phyloP scores from a whole-genome alignment of 768 basidiomycete genomes.

The Pleurotus ostreatus region DNA sequence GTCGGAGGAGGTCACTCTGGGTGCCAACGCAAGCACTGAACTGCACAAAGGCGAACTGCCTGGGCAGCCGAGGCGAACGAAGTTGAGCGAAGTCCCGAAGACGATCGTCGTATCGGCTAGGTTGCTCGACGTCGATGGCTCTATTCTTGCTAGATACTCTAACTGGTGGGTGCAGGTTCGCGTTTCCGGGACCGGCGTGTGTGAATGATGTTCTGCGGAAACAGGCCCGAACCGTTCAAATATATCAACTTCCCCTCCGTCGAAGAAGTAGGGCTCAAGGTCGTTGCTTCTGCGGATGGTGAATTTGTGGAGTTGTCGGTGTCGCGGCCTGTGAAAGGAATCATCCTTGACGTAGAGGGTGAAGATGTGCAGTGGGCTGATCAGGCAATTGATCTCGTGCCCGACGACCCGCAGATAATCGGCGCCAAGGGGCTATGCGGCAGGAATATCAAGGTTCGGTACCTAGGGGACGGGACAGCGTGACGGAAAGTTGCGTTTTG shows the following conservation, averaged over 20 bases:
- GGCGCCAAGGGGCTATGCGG: slow-evolving; percentile 62
- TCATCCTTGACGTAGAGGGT: slow-evolving; percentile 78
- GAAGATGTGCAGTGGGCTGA: slow-evolving; percentile 77
- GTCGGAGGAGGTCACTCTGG: slow-evolving; percentile 49
- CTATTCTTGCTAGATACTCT: slow-evolving; percentile 65
- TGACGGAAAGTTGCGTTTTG: slow-evolving; percentile 26
- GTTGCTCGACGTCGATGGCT: slow-evolving; percentile 47
- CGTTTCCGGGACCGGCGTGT: not conserved
- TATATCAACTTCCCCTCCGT: slow-evolving; percentile 77
- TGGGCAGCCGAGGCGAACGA: slow-evolving; percentile 69
- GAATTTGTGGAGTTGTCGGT: slow-evolving; percentile 55
- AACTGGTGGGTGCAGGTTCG: slow-evolving; percentile 52
- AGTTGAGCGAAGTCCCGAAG: slow-evolving; percentile 58
- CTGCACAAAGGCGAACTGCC: slow-evolving; percentile 69
- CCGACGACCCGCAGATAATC: slow-evolving; percentile 76
- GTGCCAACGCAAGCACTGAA: slow-evolving; percentile 79
- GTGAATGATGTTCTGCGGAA: not conserved
- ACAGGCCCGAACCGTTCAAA: slow-evolving; percentile 94
- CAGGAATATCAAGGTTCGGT: slow-evolving; percentile 60
- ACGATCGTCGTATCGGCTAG: slow-evolving; percentile 70
- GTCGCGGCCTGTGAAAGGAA: slow-evolving; percentile 78
- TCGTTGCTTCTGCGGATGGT: slow-evolving; percentile 46
- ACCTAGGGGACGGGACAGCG: slow-evolving; percentile 72
- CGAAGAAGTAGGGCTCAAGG: slow-evolving; percentile 54
- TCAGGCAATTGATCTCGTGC: slow-evolving; percentile 88